Percentiles rank a stretch among this genome's conserved stretches.
Evolutionary conservation across 1,139 yeast species (phyloP).

Genomic region (Ashbya aceris): DNA sequence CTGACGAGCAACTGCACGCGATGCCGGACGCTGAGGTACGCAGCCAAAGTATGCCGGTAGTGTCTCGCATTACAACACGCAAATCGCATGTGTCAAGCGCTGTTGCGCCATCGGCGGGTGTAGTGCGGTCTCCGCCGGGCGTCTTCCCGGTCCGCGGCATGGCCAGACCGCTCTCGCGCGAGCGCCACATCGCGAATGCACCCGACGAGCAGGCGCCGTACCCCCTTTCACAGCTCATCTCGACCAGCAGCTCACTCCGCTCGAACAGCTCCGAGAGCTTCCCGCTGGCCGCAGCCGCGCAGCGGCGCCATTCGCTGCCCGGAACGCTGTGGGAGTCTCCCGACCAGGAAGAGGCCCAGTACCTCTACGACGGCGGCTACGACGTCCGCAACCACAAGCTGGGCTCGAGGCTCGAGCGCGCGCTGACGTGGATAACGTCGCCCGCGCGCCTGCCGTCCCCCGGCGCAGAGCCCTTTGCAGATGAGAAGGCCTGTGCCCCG

Average conservation of each 20-base stretch:
- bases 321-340: too few relatives aligned
- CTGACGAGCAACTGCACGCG: too few relatives aligned
- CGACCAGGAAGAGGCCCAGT: constrained; percentile 20
- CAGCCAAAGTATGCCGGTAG: not conserved
- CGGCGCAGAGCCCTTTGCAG: too few relatives aligned
- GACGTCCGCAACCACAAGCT: constrained; percentile 30
- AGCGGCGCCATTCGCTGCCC: too few relatives aligned
- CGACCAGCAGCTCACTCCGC: too few relatives aligned
- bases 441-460: not conserved
- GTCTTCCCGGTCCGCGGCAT: constrained; percentile 73
- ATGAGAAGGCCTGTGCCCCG: too few relatives aligned
- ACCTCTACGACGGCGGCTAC: constrained; percentile 23
- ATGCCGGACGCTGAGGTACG: too few relatives aligned
- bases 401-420: constrained; percentile 30
- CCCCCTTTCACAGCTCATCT: too few relatives aligned
- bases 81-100: not conserved
- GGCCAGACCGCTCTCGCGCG: constrained; percentile 53
- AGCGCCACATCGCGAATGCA: constrained; percentile 42
- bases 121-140: constrained; percentile 56
- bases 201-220: constrained; percentile 6
- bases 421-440: constrained; percentile 19
- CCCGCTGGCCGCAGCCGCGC: too few relatives aligned
- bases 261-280: too few relatives aligned
- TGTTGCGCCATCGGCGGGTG: constrained; percentile 57
- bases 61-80: not conserved